Percentiles rank a stretch among this genome's conserved stretches.
Evolutionary conservation across 192 early-diverging fungal species (phyloP).

Genomic region (Thoreauomyces humboldtii): DNA sequence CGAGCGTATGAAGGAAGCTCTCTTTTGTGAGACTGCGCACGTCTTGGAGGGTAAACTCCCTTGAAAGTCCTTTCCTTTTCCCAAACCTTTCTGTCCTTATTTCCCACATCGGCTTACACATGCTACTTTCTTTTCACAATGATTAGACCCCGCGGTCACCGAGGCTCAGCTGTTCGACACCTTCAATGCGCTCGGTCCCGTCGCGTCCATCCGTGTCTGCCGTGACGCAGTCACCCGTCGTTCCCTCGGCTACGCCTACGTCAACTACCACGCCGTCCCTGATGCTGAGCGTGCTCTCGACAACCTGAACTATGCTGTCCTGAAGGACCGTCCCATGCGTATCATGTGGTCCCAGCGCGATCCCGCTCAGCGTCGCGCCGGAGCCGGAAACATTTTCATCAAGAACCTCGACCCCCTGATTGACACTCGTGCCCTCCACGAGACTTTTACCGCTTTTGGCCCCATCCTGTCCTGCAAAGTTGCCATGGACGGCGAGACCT

Average conservation of each 20-base stretch:
- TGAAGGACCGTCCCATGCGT: conserved; percentile 93
- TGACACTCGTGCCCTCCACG: conserved; percentile 99
- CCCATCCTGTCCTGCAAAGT: conserved; percentile 98
- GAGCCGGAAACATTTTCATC: conserved; percentile 98
- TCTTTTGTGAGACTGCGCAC: too few species aligned
- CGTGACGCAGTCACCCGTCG: conserved; percentile 95
- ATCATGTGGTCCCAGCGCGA: conserved; percentile 99
- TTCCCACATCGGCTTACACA: neutral
- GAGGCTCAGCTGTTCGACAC: conserved; percentile 97
- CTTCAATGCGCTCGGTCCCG: conserved; percentile 93
- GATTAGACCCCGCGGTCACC: conserved; percentile 84
- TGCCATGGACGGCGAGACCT: conserved; percentile 72
- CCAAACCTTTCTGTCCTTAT: neutral
- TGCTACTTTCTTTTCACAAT: conserved; percentile 4
- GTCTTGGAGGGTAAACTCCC: too few species aligned
- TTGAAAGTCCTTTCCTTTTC: neutral
- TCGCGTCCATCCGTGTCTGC: conserved; percentile 97
- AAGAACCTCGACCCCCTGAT: conserved; percentile 98
- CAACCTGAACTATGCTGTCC: conserved; percentile 89
- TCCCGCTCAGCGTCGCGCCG: conserved; percentile 87
- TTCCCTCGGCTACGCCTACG: conserved; percentile 95
- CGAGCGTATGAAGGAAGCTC: neutral
- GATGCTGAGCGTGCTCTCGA: conserved; percentile 93
- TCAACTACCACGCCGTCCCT: conserved; percentile 91
- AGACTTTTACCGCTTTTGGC: conserved; percentile 97